A percentile compares a stretch with the other conserved stretches of the same genome.
phyloP scores from a whole-genome alignment of 371 early-diverging fungal species.

The Lichtheimia ornata region DNA sequence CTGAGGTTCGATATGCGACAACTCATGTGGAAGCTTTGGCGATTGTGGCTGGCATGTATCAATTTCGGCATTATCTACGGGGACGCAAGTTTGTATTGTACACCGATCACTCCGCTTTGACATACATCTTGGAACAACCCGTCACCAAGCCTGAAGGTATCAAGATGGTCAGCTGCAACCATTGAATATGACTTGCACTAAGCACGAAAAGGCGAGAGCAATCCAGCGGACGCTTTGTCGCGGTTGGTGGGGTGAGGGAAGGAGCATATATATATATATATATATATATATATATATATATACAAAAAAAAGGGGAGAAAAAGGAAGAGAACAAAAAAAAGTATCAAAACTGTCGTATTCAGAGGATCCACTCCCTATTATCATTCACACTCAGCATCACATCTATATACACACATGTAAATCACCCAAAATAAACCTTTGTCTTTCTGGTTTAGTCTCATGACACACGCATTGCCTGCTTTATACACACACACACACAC shows the following conservation, averaged over 20 bases:
- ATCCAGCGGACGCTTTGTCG: slow-evolving; percentile 16
- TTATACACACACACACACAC: too few relatives aligned
- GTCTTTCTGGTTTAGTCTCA: too few relatives aligned
- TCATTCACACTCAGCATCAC: too few relatives aligned
- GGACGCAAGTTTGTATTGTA: slow-evolving; percentile 18
- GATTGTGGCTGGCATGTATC: slow-evolving; percentile 27
- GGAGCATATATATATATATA: too few relatives aligned
- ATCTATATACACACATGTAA: too few relatives aligned
- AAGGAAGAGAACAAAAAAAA: too few relatives aligned
- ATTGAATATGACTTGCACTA: slow-evolving; percentile 15
- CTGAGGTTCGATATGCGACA: slow-evolving; percentile 13
- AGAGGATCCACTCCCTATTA: too few relatives aligned
- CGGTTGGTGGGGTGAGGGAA: not conserved
- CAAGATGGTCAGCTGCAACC: slow-evolving; percentile 11
- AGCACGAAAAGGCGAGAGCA: slow-evolving; percentile 4
- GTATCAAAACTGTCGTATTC: too few relatives aligned
- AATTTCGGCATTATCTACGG: slow-evolving; percentile 30
- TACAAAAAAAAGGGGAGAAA: too few relatives aligned
- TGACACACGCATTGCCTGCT: too few relatives aligned
- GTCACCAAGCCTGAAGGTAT: slow-evolving; percentile 2
- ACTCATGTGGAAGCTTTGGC: slow-evolving; percentile 37
- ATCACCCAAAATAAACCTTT: too few relatives aligned
- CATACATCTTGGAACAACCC: slow-evolving; percentile 5
- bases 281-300: too few relatives aligned
- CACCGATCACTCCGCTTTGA: slow-evolving; percentile 11